Conservation (phyloP, 441 rosid genomes). For the Melastoma candidum region DNA sequence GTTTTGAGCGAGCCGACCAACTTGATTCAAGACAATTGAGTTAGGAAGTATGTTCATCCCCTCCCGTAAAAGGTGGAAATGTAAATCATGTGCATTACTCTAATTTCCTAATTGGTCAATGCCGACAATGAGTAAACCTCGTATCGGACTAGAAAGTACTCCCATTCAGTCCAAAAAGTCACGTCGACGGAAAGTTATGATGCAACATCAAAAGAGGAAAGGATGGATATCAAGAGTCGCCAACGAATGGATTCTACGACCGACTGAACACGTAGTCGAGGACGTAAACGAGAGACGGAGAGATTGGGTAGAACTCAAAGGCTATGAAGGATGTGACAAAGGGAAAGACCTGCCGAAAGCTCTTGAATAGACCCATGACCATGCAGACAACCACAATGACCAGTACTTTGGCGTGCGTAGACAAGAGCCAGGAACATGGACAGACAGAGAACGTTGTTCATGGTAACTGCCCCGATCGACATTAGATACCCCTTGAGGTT, state of each 20-base stretch:
- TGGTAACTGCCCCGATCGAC: constrained; percentile 54
- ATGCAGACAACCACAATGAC: constrained; percentile 70
- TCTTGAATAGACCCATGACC: constrained; percentile 65
- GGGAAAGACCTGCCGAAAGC: constrained; percentile 78
- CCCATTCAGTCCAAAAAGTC: no score
- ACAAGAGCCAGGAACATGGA: constrained; percentile 84
- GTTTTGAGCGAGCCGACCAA: constrained; percentile 84
- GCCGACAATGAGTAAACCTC: no score
- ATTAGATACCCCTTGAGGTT: neutral
- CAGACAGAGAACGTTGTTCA: constrained; percentile 78
- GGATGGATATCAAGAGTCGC: no score
- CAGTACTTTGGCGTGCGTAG: constrained; percentile 61
- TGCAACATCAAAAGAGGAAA: no score
- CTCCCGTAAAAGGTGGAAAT: constrained; percentile 16
- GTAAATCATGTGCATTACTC: constrained; percentile 39
- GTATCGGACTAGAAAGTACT: no score
- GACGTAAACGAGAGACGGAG: constrained; percentile 70
- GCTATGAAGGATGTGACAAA: constrained; percentile 63
- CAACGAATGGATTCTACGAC: constrained; percentile 30
- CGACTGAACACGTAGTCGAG: constrained; percentile 71
- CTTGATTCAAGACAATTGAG: constrained; percentile 44
- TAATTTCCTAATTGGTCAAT: constrained; percentile 5
- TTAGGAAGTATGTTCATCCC: constrained; percentile 5
- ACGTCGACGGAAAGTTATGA: no score
- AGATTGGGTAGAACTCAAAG: constrained; percentile 65